phyloP scores from a whole-genome alignment of 805 yeast species.

The Metschnikowia continentalis region DNA sequence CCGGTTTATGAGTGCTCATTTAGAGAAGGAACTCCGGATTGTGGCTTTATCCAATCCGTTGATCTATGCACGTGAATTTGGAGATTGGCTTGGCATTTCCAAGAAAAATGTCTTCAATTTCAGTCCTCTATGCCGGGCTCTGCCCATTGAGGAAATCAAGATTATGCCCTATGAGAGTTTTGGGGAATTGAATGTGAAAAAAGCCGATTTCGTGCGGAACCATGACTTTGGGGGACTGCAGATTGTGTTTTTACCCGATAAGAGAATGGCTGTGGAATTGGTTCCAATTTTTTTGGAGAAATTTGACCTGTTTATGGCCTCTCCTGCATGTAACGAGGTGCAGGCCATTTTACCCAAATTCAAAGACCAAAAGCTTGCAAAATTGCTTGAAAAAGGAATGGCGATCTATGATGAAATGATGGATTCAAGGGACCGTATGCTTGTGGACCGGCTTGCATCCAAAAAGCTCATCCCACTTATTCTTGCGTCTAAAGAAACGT shows the following conservation, averaged over 20 bases:
- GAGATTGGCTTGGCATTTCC: constrained; percentile 79
- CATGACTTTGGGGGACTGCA: background rate
- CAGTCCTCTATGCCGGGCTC: constrained; percentile 54
- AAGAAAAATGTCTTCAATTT: constrained; percentile 65
- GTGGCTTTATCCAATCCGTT: constrained; percentile 69
- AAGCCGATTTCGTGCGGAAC: constrained; percentile 3
- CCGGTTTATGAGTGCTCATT: constrained; percentile 62
- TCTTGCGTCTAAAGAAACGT: constrained; percentile 59
- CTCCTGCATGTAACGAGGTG: background rate
- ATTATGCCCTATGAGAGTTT: constrained; percentile 35
- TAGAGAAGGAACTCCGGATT: constrained; percentile 53
- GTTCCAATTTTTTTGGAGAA: constrained; percentile 5
- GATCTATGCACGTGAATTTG: constrained; percentile 72
- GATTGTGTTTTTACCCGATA: constrained; percentile 52
- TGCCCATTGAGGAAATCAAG: constrained; percentile 54
- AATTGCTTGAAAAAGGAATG: constrained; percentile 46
- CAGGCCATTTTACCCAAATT: constrained; percentile 1
- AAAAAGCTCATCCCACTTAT: constrained; percentile 52
- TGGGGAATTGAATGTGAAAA: background rate
- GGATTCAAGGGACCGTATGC: constrained; percentile 48
- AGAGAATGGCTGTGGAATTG: constrained; percentile 25
- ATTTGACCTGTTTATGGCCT: background rate
- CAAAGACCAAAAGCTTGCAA: constrained; percentile 7
- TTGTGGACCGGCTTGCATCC: constrained; percentile 50
- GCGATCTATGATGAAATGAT: constrained; percentile 61